phyloP scores from a whole-genome alignment of 108 stramenopile species.

The Pseudonitzschia delicatissima region DNA sequence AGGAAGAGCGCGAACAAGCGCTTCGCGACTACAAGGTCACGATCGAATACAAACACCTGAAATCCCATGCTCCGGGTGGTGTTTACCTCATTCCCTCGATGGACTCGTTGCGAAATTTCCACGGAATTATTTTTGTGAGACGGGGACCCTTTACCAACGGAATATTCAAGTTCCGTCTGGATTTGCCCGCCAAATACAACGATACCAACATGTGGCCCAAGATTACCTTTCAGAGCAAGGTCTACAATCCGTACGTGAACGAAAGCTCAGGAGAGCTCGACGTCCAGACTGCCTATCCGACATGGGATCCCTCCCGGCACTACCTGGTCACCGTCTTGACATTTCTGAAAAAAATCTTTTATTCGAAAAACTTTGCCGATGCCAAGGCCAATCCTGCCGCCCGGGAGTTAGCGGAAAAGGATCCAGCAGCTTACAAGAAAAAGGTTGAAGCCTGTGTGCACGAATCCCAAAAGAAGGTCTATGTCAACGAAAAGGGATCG shows the following conservation, averaged over 20 bases:
- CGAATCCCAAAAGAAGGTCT: slow-evolving; percentile 76
- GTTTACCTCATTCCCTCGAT: slow-evolving; percentile 88
- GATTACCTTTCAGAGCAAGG: slow-evolving; percentile 74
- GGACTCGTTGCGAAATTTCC: slow-evolving; percentile 76
- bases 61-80: slow-evolving; percentile 88
- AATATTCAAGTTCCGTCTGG: slow-evolving; percentile 91
- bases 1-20: slow-evolving; percentile 83
- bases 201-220: slow-evolving; percentile 78
- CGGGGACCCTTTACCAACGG: slow-evolving; percentile 88
- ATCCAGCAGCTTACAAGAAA: slow-evolving; percentile 60
- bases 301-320: slow-evolving; percentile 87
- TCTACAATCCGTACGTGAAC: slow-evolving; percentile 91
- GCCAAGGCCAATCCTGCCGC: slow-evolving; percentile 71
- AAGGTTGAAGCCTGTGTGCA: slow-evolving; percentile 71
- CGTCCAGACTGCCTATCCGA: slow-evolving; percentile 67
- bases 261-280: slow-evolving; percentile 83
- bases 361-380: slow-evolving; percentile 79
- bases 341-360: slow-evolving; percentile 96
- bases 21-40: slow-evolving; percentile 92
- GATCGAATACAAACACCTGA: slow-evolving; percentile 95
- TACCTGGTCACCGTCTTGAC: slow-evolving; percentile 92
- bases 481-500: slow-evolving; percentile 62
- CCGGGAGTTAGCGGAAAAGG: slow-evolving; percentile 42
- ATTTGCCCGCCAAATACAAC: slow-evolving; percentile 85
- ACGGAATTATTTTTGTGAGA: slow-evolving; percentile 93